Base-by-base conservation (phyloP, 352 stramenopile species). In the Pseudoperonospora humuli region DNA sequence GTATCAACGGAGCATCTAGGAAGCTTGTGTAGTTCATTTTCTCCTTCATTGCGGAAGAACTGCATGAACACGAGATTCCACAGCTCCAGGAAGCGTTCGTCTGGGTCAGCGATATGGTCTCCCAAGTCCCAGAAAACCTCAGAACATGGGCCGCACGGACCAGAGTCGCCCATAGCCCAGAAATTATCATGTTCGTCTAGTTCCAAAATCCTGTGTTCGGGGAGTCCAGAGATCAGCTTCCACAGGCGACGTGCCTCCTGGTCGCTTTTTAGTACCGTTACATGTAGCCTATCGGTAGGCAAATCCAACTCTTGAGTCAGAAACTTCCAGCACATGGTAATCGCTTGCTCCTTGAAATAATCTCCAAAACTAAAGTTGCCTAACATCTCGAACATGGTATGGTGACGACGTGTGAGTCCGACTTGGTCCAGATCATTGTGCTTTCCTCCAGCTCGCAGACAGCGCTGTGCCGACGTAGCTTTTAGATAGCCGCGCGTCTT, bases 341-440 rank as follows among this genome's bases (percentile, higher is more conserved):
- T 98, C 13, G 93, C 92, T 49, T 97, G 86, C 27, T 96, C 74
- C 57, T 98, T 98, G 66, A 98, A 98, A 70, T 98, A 99, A 64
- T 97, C 87, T 31, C 95, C 95, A 59, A 99, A 98, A 38, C 75
- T 96, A 75, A 96, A 99, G 59, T 98, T 98, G 31, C 96, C 96
- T 19, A 99, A 72, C 96, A 99, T 99, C 70, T 98, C 95, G 60
- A 99, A 99, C 65, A 98, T 96, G 35, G 95, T 99, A 59, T 99
- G 96, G 76, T 99, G 96, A 45, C 96, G 96, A 2, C 96, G 78
- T 50, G 96, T 95, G 63, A 97, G 93, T 17, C 94, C 94, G 6
- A 99, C 96, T 64, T 99, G 93, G 50, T 99, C 96, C 34, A 99
- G 68, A 67, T 98, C 96, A 64, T 98, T 98, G 71, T 99, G 94